Conservation (phyloP, 2,329 filamentous ascomycete genomes). For the Fusarium miscanthi region DNA sequence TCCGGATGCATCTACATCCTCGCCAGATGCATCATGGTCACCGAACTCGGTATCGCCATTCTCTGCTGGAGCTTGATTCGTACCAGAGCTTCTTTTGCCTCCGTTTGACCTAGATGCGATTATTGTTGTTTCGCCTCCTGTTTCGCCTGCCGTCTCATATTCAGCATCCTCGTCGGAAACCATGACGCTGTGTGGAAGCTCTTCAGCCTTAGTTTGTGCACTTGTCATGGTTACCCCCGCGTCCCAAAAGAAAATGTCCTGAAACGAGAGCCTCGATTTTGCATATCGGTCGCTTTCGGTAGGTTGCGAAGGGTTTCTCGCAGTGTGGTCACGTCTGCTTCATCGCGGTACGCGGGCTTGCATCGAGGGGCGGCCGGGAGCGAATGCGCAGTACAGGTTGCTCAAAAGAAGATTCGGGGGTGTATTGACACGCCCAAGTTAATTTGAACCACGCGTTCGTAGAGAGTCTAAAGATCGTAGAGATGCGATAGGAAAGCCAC, state of each 20-base stretch:
- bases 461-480: slow-evolving; percentile 5
- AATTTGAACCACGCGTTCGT: slow-evolving; percentile 20
- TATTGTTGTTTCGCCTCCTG: slow-evolving; percentile 44
- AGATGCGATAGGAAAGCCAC: slow-evolving; percentile 23
- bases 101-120: slow-evolving; percentile 34
- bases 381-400: background rate
- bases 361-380: slow-evolving; percentile 16
- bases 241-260: slow-evolving; percentile 36
- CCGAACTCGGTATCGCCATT: slow-evolving; percentile 51
- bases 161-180: slow-evolving; percentile 63
- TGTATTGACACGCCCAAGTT: background rate
- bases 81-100: background rate
- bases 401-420: background rate
- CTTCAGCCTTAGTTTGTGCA: slow-evolving; percentile 66
- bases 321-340: slow-evolving; percentile 36
- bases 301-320: slow-evolving; percentile 40
- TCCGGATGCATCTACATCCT: slow-evolving; percentile 57
- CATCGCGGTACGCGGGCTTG: slow-evolving; percentile 44
- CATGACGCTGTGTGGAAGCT: slow-evolving; percentile 66
- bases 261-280: slow-evolving; percentile 24
- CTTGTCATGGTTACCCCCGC: slow-evolving; percentile 58
- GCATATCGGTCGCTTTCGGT: slow-evolving; percentile 48
- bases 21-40: slow-evolving; percentile 56
- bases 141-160: slow-evolving; percentile 52
- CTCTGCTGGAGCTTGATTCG: slow-evolving; percentile 30